Conservation (phyloP, 768 basidiomycete species). For the Holtermannia corniformis region DNA sequence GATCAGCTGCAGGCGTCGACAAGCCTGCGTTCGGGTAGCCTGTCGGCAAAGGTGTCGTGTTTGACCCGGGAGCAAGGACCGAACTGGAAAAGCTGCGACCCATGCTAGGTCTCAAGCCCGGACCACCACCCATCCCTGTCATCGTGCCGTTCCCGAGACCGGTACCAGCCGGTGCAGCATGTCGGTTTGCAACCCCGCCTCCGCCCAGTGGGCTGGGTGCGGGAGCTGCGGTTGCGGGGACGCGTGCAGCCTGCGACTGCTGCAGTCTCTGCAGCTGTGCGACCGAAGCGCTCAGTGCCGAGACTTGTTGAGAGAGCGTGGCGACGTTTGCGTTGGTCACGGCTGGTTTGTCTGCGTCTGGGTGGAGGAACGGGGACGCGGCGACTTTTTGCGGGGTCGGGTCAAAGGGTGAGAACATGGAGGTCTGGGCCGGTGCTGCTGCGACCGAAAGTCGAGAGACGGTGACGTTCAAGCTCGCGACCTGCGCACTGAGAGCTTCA, state of each 20-base stretch:
- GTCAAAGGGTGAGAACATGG: conserved; percentile 23
- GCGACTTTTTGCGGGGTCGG: not conserved
- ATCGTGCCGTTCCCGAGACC: not conserved
- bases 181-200: not conserved
- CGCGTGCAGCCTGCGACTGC: conserved; percentile 7
- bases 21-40: not conserved
- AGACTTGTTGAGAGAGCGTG: conserved; percentile 33
- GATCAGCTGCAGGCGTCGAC: not conserved
- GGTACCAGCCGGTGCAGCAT: not conserved
- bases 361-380: conserved; percentile 10
- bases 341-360: conserved; percentile 1
- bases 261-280: conserved; percentile 41
- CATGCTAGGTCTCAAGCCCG: not conserved
- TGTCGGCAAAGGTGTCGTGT: not conserved
- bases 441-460: not conserved
- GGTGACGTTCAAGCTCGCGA: conserved; percentile 11
- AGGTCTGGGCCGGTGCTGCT: not conserved
- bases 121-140: not conserved
- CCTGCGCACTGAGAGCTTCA: conserved; percentile 20
- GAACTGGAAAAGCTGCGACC: not conserved
- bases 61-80: not conserved
- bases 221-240: not conserved
- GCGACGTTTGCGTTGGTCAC: conserved; percentile 11
- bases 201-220: not conserved
- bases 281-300: conserved; percentile 34